These are phyloP conservation scores for Danielozyma ontarioensis DNA, from an alignment of 805 yeast genomes.

Conservation along the genomic window DNA sequence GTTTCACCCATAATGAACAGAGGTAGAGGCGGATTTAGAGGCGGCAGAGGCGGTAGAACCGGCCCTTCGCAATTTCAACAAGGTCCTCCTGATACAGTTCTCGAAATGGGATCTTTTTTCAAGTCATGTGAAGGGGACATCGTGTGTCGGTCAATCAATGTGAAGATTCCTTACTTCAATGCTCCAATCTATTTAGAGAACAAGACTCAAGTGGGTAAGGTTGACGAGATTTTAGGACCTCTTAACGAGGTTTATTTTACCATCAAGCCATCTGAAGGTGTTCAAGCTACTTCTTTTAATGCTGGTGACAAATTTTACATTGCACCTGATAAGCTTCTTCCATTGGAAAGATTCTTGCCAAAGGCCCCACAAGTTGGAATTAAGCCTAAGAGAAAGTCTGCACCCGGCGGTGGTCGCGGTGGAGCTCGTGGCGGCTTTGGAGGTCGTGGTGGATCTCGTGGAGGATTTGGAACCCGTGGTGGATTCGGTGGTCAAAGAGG, in stretches of 20 bases:
- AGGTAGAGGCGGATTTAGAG: conserved; percentile 67
- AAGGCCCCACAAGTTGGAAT: conserved; percentile 88
- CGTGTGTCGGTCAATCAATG: conserved; percentile 91
- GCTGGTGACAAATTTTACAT: conserved; percentile 94
- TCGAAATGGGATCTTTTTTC: conserved; percentile 86
- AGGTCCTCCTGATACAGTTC: conserved; percentile 94
- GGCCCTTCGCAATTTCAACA: conserved; percentile 67
- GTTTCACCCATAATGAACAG: conserved; percentile 62
- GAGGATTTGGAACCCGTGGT: conserved; percentile 31
- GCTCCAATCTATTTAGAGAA: conserved; percentile 97
- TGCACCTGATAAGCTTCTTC: conserved; percentile 91
- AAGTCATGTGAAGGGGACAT: conserved; percentile 96
- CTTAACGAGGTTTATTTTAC: conserved; percentile 97
- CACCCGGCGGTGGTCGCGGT: conserved; percentile 44
- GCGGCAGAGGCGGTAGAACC: conserved; percentile 64
- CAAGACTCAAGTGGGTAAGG: conserved; percentile 94
- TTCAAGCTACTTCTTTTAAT: conserved; percentile 88
- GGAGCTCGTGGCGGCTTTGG: conserved; percentile 14
- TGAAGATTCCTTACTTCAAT: conserved; percentile 94
- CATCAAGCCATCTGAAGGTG: conserved; percentile 93
- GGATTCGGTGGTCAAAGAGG: conserved; percentile 23
- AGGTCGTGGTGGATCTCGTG: conserved; percentile 25
- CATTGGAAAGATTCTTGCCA: conserved; percentile 94
- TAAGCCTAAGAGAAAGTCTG: conserved; percentile 65
- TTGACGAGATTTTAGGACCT: conserved; percentile 97